These are phyloP conservation scores for Solanum ahanhuiri DNA, from an alignment of 257 asterid species.

Conservation along the genomic window DNA sequence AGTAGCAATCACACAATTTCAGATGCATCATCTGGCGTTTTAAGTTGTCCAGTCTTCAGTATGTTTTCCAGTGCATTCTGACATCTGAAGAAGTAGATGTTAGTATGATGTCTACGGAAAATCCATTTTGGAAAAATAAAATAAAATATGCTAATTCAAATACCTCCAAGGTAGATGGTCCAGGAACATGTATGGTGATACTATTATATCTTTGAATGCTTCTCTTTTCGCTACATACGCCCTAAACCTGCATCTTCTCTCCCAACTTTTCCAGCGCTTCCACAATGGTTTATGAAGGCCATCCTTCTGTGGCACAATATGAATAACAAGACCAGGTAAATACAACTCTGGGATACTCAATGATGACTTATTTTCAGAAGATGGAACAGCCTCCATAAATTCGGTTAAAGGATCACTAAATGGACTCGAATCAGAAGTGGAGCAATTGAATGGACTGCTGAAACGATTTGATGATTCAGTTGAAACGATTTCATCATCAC, in stretches of 20 bases:
- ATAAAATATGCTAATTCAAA: neutral
- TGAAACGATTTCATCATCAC: neutral
- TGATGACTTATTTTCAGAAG: neutral
- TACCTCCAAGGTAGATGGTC: constrained; percentile 37
- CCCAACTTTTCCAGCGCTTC: constrained; percentile 15
- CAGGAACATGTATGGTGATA: constrained; percentile 21
- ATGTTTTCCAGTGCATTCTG: neutral
- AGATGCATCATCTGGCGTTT: neutral
- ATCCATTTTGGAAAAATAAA: neutral
- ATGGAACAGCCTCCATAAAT: constrained; percentile 10
- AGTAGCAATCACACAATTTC: neutral
- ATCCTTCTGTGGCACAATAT: constrained; percentile 10
- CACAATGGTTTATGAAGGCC: constrained; percentile 1
- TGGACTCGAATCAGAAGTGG: neutral
- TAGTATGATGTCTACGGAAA: neutral
- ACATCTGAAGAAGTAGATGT: neutral
- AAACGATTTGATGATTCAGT: neutral
- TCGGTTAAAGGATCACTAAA: neutral
- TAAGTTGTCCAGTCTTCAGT: neutral
- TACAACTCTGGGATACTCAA: constrained; percentile 10
- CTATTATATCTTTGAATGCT: constrained; percentile 17
- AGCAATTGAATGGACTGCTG: neutral
- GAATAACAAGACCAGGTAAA: constrained; percentile 20
- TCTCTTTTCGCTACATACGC: constrained; percentile 22
- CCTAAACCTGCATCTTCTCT: neutral